phyloP scores from a whole-genome alignment of 2,329 filamentous ascomycete genomes.

The Sclerotinia minor region DNA sequence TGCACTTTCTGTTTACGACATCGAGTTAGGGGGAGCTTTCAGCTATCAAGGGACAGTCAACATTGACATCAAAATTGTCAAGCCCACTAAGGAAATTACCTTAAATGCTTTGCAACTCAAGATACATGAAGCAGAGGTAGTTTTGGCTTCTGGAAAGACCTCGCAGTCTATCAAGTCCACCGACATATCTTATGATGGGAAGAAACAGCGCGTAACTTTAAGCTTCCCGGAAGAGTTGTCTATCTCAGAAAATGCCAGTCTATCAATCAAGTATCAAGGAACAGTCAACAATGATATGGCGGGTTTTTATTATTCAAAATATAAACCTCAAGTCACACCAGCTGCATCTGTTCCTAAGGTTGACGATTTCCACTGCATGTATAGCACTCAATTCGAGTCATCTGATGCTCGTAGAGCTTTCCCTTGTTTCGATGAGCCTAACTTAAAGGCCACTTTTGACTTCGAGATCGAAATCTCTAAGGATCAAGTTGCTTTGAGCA shows the following conservation, averaged over 20 bases:
- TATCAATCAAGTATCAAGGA: conserved; percentile 75
- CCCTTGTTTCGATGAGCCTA: conserved; percentile 97
- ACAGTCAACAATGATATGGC: conserved; percentile 89
- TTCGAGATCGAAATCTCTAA: conserved; percentile 89
- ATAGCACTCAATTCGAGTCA: conserved; percentile 96
- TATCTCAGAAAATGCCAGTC: conserved; percentile 61
- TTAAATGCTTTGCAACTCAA: conserved; percentile 86
- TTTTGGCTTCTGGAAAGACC: conserved; percentile 57
- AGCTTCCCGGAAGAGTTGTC: conserved; percentile 72
- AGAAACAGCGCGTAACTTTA: conserved; percentile 80
- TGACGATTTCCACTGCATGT: conserved; percentile 68
- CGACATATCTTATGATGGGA: conserved; percentile 75
- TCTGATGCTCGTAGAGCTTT: conserved; percentile 94
- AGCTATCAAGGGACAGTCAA: conserved; percentile 81
- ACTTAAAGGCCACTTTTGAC: conserved; percentile 94
- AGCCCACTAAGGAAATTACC: conserved; percentile 72
- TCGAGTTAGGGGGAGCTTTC: conserved; percentile 71
- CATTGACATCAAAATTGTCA: conserved; percentile 73
- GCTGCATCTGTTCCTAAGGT: conserved; percentile 76
- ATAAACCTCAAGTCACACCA: conserved; percentile 75
- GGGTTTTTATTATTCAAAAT: conserved; percentile 91
- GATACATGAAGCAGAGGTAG: conserved; percentile 66
- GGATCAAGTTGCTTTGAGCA: conserved; percentile 85
- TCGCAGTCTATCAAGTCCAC: conserved; percentile 58
- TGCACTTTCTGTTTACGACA: conserved; percentile 73